Evolutionary conservation across 2,329 filamentous ascomycete species (phyloP).

Genomic region (Botrytis cinerea): DNA sequence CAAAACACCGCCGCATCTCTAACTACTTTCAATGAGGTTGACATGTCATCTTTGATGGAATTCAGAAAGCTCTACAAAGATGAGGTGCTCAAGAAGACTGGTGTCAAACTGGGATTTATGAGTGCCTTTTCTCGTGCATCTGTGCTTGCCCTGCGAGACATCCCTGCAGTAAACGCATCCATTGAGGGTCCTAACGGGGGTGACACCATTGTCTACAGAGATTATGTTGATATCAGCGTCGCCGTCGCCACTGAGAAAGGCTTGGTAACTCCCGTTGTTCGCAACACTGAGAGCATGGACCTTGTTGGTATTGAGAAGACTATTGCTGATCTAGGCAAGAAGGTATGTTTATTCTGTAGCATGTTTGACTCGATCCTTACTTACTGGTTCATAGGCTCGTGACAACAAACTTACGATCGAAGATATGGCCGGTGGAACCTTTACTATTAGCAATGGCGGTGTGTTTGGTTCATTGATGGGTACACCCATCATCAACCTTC

Average conservation of each 20-base stretch:
- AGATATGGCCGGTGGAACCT: slow-evolving; percentile 98
- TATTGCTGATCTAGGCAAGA: slow-evolving; percentile 93
- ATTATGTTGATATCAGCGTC: slow-evolving; percentile 97
- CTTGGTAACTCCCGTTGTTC: slow-evolving; percentile 92
- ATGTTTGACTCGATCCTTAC: slow-evolving; percentile 21
- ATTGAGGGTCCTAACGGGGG: slow-evolving; percentile 95
- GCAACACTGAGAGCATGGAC: slow-evolving; percentile 87
- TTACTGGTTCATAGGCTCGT: slow-evolving; percentile 63
- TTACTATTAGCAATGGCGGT: slow-evolving; percentile 96
- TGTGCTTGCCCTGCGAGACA: slow-evolving; percentile 88
- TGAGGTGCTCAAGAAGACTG: slow-evolving; percentile 91
- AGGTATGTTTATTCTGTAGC: slow-evolving; percentile 56
- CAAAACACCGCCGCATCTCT: slow-evolving; percentile 97
- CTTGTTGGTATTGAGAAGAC: slow-evolving; percentile 85
- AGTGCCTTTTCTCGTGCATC: slow-evolving; percentile 91
- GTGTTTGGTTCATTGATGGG: slow-evolving; percentile 98
- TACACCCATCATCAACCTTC: slow-evolving; percentile 97
- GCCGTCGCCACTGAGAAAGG: slow-evolving; percentile 98
- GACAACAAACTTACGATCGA: slow-evolving; percentile 97
- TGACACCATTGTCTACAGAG: slow-evolving; percentile 96
- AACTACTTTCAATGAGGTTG: slow-evolving; percentile 98
- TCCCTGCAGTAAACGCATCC: slow-evolving; percentile 93
- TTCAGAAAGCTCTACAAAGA: slow-evolving; percentile 98
- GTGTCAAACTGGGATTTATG: slow-evolving; percentile 99
- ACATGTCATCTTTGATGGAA: slow-evolving; percentile 97